phyloP scores from a whole-genome alignment of 1,139 yeast genomes.

The Pneumocystis canis region DNA sequence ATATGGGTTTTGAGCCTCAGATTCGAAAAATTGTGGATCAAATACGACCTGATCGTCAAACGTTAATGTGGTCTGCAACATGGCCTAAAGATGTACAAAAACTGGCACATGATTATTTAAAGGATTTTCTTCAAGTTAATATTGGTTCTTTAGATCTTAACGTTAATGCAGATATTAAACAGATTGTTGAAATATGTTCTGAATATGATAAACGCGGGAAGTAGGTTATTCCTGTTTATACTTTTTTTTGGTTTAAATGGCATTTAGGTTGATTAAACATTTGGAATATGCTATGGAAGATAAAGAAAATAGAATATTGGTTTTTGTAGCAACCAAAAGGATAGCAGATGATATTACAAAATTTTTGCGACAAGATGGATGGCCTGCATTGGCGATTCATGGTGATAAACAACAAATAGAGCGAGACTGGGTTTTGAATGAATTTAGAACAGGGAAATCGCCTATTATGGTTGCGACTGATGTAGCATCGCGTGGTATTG shows the following conservation, averaged over 20 bases:
- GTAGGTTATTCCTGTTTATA: neutral
- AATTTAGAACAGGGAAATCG: constrained; percentile 80
- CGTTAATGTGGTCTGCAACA: constrained; percentile 98
- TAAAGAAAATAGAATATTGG: constrained; percentile 59
- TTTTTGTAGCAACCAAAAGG: constrained; percentile 92
- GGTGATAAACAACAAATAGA: constrained; percentile 97
- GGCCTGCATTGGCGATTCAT: constrained; percentile 98
- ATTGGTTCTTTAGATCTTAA: constrained; percentile 90
- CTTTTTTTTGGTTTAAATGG: neutral
- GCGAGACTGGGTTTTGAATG: constrained; percentile 95
- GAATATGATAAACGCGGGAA: constrained; percentile 85
- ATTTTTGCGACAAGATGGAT: constrained; percentile 87
- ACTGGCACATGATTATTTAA: constrained; percentile 77
- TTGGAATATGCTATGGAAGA: constrained; percentile 73
- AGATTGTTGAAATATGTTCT: constrained; percentile 76
- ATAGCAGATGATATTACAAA: constrained; percentile 91
- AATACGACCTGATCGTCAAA: constrained; percentile 94
- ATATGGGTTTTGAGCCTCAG: constrained; percentile 96
- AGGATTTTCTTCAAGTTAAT: constrained; percentile 90
- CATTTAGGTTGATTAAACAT: constrained; percentile 53
- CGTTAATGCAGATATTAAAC: constrained; percentile 93
- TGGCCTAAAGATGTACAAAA: constrained; percentile 98
- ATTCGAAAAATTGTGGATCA: constrained; percentile 88
- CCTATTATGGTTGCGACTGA: constrained; percentile 99
- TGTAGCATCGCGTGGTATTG: constrained; percentile 99